Percentiles rank a stretch among this genome's conserved stretches.
phyloP scores from a whole-genome alignment of 2,329 filamentous ascomycete species.

The Diaporthe citriasiana region DNA sequence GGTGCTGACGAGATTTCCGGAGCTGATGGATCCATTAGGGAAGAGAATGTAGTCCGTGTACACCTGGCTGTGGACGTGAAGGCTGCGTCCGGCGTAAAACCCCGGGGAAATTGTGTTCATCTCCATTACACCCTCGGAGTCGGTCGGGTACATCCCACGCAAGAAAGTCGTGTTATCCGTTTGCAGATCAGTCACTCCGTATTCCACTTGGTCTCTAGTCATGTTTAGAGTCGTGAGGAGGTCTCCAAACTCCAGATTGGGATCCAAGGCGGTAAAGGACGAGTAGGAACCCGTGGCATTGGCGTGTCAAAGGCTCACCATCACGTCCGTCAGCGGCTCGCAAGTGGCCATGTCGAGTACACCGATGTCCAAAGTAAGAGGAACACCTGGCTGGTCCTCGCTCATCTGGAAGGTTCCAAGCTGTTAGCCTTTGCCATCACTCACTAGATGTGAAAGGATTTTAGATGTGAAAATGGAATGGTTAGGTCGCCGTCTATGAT shows the following conservation, averaged over 20 bases:
- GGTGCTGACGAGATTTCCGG: conserved; percentile 49
- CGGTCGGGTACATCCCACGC: conserved; percentile 50
- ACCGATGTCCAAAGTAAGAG: conserved; percentile 33
- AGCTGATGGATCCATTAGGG: conserved; percentile 43
- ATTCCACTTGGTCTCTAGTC: conserved; percentile 40
- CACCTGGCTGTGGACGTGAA: conserved; percentile 47
- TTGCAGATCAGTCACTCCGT: conserved; percentile 46
- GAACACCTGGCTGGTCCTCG: conserved; percentile 34
- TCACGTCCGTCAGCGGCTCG: conserved; percentile 32
- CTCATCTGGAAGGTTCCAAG: conserved; percentile 1
- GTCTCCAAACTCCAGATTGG: conserved; percentile 49
- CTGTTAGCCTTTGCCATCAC: background rate
- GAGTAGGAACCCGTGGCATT: conserved; percentile 48
- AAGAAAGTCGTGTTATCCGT: conserved; percentile 50
- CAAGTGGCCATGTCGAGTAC: conserved; percentile 38
- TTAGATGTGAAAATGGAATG: no score
- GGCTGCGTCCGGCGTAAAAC: conserved; percentile 46
- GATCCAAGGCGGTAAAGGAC: conserved; percentile 49
- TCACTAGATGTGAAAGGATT: no score
- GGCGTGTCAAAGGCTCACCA: conserved; percentile 39
- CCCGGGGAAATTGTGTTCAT: conserved; percentile 48
- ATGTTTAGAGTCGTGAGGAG: conserved; percentile 50
- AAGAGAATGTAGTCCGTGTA: conserved; percentile 45
- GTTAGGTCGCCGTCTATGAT: no score
- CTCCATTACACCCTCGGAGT: conserved; percentile 47